Evolutionary conservation across 257 asterid genomes (phyloP).

Genomic region (Echium plantagineum): DNA sequence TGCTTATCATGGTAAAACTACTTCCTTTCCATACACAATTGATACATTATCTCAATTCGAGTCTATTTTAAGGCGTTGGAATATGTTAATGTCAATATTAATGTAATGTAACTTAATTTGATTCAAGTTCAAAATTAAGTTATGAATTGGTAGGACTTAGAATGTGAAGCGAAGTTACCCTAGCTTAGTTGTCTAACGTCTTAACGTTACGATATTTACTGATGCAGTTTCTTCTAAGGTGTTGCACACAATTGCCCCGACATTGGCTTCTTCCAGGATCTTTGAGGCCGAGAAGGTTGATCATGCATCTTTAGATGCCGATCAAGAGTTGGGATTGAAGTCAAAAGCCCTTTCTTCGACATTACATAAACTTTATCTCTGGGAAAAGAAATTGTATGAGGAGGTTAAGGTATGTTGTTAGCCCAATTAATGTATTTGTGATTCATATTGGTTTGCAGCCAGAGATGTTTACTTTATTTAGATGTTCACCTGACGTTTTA

Average conservation of each 20-base stretch:
- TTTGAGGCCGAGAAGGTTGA: constrained; percentile 31
- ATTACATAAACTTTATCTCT: constrained; percentile 69
- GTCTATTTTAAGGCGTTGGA: no score
- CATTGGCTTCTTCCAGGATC: constrained; percentile 50
- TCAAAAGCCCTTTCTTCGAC: constrained; percentile 84
- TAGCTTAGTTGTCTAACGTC: constrained; percentile 2
- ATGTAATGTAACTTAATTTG: no score
- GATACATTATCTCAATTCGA: neutral
- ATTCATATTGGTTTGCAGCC: constrained; percentile 1
- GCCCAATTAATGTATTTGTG: constrained; percentile 4
- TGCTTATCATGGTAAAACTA: constrained; percentile 56
- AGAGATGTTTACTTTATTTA: no score
- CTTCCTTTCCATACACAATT: constrained; percentile 12
- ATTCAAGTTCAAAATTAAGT: neutral
- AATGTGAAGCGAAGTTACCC: constrained; percentile 1
- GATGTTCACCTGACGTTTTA: no score
- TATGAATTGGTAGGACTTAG: neutral
- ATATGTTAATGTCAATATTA: no score
- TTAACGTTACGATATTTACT: constrained; percentile 1
- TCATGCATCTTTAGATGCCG: constrained; percentile 36
- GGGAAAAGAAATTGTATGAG: constrained; percentile 95
- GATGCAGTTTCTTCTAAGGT: constrained; percentile 71
- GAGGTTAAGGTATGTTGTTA: constrained; percentile 73
- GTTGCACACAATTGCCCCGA: constrained; percentile 39
- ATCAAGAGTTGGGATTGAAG: no score